These are phyloP conservation scores for Rhodofomes roseus DNA, from an alignment of 1,284 basidiomycete genomes.

Conservation along the genomic window DNA sequence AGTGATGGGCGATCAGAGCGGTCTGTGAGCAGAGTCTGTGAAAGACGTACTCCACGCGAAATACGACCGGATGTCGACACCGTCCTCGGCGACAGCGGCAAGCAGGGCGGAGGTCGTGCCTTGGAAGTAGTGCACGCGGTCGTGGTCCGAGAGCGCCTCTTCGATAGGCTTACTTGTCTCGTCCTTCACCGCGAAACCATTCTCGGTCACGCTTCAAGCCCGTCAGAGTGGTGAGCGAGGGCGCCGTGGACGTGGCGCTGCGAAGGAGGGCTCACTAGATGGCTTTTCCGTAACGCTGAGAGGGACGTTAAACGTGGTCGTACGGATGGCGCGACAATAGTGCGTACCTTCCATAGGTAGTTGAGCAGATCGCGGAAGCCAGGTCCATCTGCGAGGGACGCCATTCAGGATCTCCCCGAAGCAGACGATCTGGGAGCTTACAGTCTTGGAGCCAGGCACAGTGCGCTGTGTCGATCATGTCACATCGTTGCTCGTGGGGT, in stretches of 20 bases:
- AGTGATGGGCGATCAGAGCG: not conserved
- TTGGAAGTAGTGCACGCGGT: constrained; percentile 66
- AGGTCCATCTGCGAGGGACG: constrained; percentile 41
- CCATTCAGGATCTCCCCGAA: not conserved
- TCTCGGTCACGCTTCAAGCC: constrained; percentile 56
- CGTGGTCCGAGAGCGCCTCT: constrained; percentile 58
- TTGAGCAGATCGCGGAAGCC: constrained; percentile 65
- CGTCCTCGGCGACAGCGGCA: constrained; percentile 60
- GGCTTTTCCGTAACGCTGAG: constrained; percentile 58
- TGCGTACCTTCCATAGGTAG: constrained; percentile 63
- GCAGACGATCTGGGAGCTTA: constrained; percentile 28
- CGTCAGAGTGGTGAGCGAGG: not conserved
- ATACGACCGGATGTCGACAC: constrained; percentile 64
- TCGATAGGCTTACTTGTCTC: constrained; percentile 52
- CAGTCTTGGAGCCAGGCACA: constrained; percentile 63
- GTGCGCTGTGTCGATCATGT: constrained; percentile 37
- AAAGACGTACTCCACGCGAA: constrained; percentile 61
- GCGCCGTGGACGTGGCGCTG: no score
- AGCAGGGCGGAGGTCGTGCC: constrained; percentile 59
- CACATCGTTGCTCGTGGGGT: not conserved
- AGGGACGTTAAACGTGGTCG: not conserved
- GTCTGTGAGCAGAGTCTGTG: constrained; percentile 1
- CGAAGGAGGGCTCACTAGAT: constrained; percentile 46
- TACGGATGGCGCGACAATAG: not conserved
- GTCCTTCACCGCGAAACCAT: constrained; percentile 70